Conservation (phyloP, 345 rosid genomes). For the Boechera retrofracta region DNA sequence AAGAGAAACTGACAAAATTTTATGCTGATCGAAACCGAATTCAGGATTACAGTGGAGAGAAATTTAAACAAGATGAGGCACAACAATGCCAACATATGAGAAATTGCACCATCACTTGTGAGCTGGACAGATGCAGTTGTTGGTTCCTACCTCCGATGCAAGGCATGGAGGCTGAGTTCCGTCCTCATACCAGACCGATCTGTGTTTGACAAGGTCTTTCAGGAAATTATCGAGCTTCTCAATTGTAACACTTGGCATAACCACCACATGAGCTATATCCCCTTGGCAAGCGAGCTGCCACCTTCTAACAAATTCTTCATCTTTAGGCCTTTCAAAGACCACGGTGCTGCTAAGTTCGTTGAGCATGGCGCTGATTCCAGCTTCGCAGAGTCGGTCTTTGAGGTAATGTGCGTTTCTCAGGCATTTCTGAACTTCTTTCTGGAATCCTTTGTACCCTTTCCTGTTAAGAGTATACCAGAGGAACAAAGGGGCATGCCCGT, state of each 20-base stretch:
- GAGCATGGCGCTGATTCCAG: conserved; percentile 90
- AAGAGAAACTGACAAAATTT: conserved; percentile 30
- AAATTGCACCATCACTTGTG: conserved; percentile 52
- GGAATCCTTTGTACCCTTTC: conserved; percentile 93
- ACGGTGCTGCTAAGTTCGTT: conserved; percentile 96
- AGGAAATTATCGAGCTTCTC: conserved; percentile 83
- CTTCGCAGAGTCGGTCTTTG: conserved; percentile 62
- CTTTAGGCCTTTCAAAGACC: conserved; percentile 88
- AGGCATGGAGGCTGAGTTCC: conserved; percentile 65
- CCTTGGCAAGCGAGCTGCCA: conserved; percentile 99
- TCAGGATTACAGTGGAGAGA: neutral
- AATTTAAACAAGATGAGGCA: conserved; percentile 6
- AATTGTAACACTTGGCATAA: conserved; percentile 85
- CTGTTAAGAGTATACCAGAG: conserved; percentile 94
- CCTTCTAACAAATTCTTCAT: conserved; percentile 85
- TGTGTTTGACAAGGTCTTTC: conserved; percentile 60
- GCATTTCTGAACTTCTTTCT: conserved; percentile 95
- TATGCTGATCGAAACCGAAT: neutral
- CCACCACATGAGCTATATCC: conserved; percentile 86
- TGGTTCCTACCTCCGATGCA: conserved; percentile 65
- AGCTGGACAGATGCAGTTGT: conserved; percentile 66
- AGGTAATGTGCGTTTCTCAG: conserved; percentile 90
- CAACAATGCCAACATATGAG: neutral
- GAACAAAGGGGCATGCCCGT: conserved; percentile 97
- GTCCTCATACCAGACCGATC: conserved; percentile 66